A percentile compares a stretch with the other conserved stretches of the same genome.
These are phyloP conservation scores for Cryptococcus amylolentus DNA, from an alignment of 1,284 basidiomycete species.

Conservation along the genomic window DNA sequence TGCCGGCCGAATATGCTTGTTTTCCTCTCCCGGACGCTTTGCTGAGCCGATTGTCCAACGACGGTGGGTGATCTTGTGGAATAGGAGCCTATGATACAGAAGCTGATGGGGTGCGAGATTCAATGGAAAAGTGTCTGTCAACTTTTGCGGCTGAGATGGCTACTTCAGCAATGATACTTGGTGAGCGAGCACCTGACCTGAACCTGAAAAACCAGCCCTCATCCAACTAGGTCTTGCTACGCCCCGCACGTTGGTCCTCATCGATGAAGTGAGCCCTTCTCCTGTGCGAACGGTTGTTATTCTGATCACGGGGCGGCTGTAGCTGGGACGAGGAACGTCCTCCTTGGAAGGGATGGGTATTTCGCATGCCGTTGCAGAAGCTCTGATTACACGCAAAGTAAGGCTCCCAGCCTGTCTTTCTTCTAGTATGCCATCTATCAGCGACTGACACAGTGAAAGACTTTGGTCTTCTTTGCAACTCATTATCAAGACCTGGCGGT, in stretches of 20 bases:
- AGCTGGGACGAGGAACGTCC: constrained; percentile 67
- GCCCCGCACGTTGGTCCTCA: constrained; percentile 66
- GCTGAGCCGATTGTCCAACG: constrained; percentile 83
- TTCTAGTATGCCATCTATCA: not conserved
- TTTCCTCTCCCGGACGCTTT: constrained; percentile 78
- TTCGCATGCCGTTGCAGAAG: constrained; percentile 87
- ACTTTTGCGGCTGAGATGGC: constrained; percentile 94
- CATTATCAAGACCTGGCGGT: constrained; percentile 51
- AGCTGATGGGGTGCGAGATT: constrained; percentile 25
- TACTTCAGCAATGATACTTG: constrained; percentile 79
- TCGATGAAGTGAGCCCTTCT: constrained; percentile 75
- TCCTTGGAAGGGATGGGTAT: constrained; percentile 83
- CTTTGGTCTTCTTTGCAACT: constrained; percentile 86
- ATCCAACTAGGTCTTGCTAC: constrained; percentile 64
- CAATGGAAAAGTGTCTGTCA: constrained; percentile 75
- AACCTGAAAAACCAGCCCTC: not conserved
- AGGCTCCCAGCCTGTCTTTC: constrained; percentile 11
- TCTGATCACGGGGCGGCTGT: not conserved
- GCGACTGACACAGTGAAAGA: constrained; percentile 49
- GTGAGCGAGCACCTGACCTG: constrained; percentile 45
- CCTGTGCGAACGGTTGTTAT: not conserved
- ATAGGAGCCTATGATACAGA: too few relatives aligned
- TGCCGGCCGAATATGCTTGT: constrained; percentile 85
- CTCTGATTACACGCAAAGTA: constrained; percentile 70
- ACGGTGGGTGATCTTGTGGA: constrained; percentile 49